phyloP scores from a whole-genome alignment of 2,329 filamentous ascomycete genomes.

The Aspergillus awamori region DNA sequence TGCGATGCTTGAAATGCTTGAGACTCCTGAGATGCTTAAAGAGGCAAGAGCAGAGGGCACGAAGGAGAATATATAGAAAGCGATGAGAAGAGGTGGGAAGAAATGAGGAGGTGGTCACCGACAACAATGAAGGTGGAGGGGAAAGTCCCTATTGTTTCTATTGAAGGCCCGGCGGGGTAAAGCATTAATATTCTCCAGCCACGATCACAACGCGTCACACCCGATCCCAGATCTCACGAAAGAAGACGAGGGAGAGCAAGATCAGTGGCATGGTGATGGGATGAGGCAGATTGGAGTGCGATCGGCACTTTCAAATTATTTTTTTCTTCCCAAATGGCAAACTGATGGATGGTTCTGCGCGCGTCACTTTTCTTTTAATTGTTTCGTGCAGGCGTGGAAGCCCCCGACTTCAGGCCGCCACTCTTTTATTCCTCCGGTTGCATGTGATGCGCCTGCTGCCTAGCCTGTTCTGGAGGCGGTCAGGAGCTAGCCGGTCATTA shows the following conservation, averaged over 20 bases:
- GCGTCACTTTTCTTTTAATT: not conserved
- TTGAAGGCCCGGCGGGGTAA: slow-evolving; percentile 1
- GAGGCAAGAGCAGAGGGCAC: not conserved
- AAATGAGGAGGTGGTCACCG: not conserved
- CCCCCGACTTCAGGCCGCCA: not conserved
- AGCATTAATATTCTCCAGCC: not conserved
- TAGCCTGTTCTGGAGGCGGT: not conserved
- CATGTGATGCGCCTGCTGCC: not conserved
- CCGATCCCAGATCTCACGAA: not conserved
- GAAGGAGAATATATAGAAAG: not conserved
- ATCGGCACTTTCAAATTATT: not conserved
- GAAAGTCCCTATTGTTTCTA: not conserved
- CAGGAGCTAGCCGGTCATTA: not conserved
- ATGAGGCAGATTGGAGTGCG: not conserved
- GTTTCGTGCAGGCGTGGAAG: not conserved
- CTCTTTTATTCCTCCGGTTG: not conserved
- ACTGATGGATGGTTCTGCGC: too few relatives aligned
- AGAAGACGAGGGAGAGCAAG: not conserved
- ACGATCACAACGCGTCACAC: not conserved
- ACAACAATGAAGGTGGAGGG: not conserved
- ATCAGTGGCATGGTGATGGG: not conserved
- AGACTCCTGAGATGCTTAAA: too few relatives aligned
- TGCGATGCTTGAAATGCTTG: too few relatives aligned
- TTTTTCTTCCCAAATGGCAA: not conserved
- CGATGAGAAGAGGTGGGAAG: not conserved